Evolutionary conservation across 768 basidiomycete genomes (phyloP), one percentile per base, ranked within the genome.

Genomic region (Termitomyces eurrhizus): DNA sequence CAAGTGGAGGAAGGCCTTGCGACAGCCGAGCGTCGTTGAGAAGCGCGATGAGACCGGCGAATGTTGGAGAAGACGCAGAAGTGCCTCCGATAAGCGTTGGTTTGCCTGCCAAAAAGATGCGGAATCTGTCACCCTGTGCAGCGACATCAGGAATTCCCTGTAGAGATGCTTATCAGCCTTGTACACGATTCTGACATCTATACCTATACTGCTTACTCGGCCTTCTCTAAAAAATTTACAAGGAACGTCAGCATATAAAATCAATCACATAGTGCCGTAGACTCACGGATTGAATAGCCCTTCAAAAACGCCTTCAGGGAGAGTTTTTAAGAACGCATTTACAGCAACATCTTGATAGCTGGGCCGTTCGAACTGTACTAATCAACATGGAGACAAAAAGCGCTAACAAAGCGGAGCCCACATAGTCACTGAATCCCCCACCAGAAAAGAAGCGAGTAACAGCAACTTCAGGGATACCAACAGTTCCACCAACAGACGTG

Each of bases 381-480:
- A 39, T 26, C 41, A 29, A 8, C 39, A 59, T 65, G 8, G n/a
- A 48, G 7, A 14, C 14, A 12, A 24, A 32, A 13, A 2, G 16
- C n/a, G 32, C 12, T 5, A 29, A 36, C 16, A 26, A n/a, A 8
- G 18, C 18, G 2, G 16, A 48, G 64, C 78, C 63, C 39, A 88
- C 87, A 57, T 83, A 82, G 63, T 87, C 77, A 69, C 87, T 88
- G 75, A 90, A 92, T 18, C 89, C 88, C 18, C 89, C 88, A 7
- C 88, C 86, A 36, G 87, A 89, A 73, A 87, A 87, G 64, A 74
- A 76, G 26, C 72, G 64, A n/a, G 35, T 52, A 26, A 77, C 80
- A 0, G 83, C 84, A 7, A 75, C 75, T 71, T 91, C 89, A 0
- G 86, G 87, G 45, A 82, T 69, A 45, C 68, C 68, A 0, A 66